Evolutionary conservation across 2,329 filamentous ascomycete genomes (phyloP), one percentile per base, ranked within the genome.

Genomic region (Xylariaceae sp.): DNA sequence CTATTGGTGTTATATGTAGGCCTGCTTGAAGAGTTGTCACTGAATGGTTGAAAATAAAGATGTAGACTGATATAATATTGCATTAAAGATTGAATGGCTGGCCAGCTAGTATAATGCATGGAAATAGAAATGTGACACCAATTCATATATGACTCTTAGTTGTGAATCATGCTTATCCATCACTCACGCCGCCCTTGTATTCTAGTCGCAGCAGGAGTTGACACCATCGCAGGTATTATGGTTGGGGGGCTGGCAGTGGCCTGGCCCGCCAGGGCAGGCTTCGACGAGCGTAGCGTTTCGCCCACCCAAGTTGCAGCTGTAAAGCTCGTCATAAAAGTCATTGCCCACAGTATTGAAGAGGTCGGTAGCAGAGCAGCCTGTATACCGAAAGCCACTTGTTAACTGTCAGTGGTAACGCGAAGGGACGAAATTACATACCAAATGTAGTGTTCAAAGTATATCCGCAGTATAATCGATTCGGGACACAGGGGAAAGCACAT

Each of bases 41-140:
- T n/a, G n/a, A n/a, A n/a, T n/a, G n/a, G n/a, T n/a, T n/a, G n/a
- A n/a, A n/a, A n/a, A n/a, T n/a, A n/a, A n/a, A n/a, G n/a, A n/a
- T n/a, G n/a, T n/a, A n/a, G n/a, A n/a, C n/a, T n/a, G n/a, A n/a
- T n/a, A n/a, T n/a, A n/a, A n/a, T n/a, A n/a, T n/a, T n/a, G n/a
- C n/a, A n/a, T n/a, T 35, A 36, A 46, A 20, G 42, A 46, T 16
- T n/a, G 42, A 20, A 46, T 36, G 26, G 42, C 42, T 46, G 30
- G 42, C 42, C 42, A 46, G 42, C 42, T 36, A n/a, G 42, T 11
- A 5, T 46, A 27, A 32, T 10, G 27, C 16, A 11, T 11, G 18
- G 9, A 46, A 35, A 23, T 2, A 33, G 15, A 18, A n/a, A 33
- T 9, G 11, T 15, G 3, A 33, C 16, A 33, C 3, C 16, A 33